Evolutionary conservation across 148 eudicot genomes (phyloP).

Genomic region (Selenicereus undatus): DNA sequence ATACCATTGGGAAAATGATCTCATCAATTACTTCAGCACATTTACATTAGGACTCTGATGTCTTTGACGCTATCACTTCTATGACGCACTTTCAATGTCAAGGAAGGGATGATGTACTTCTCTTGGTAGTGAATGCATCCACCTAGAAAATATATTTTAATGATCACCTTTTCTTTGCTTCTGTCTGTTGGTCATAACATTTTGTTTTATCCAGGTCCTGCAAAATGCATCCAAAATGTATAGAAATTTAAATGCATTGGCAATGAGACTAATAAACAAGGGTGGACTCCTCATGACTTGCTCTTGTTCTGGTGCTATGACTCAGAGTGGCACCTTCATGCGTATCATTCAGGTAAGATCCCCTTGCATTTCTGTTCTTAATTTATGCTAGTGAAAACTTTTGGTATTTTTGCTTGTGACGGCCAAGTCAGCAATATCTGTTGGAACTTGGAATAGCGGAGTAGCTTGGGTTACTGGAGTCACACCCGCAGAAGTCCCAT

Average conservation of each 20-base stretch:
- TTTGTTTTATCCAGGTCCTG: constrained; percentile 47
- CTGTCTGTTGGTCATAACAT: constrained; percentile 5
- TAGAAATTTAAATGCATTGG: constrained; percentile 74
- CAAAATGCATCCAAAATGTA: constrained; percentile 89
- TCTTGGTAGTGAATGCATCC: background rate
- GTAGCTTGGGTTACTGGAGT: background rate
- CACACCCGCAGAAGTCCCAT: background rate
- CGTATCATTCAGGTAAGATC: constrained; percentile 63
- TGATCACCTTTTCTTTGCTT: background rate
- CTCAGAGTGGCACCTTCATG: constrained; percentile 82
- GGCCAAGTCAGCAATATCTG: background rate
- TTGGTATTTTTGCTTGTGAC: background rate
- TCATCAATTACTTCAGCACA: too few species aligned
- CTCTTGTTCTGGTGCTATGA: constrained; percentile 99
- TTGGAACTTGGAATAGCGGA: background rate
- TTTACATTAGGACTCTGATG: background rate
- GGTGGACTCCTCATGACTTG: constrained; percentile 94
- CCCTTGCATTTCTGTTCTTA: background rate
- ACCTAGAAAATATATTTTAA: background rate
- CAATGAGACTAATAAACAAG: constrained; percentile 66
- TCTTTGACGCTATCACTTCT: background rate
- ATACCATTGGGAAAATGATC: too few species aligned
- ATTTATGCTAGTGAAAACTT: background rate
- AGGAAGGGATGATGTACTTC: background rate
- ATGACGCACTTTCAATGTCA: background rate